Percentiles rank a stretch among this genome's conserved stretches.
Evolutionary conservation across 306 rosid species (phyloP).

Genomic region (Adenanthera pavonina): DNA sequence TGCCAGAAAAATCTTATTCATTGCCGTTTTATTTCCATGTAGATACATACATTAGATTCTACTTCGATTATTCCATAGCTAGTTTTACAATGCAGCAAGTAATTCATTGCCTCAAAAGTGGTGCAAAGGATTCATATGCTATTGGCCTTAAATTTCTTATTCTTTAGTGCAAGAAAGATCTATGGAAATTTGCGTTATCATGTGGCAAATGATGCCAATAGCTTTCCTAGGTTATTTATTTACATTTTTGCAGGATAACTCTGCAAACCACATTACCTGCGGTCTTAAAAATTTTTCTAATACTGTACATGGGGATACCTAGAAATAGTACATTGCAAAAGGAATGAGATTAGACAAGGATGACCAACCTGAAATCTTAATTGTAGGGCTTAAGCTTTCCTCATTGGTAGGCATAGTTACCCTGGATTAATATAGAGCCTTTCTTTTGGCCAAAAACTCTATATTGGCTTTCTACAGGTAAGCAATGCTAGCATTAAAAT

Average conservation of each 20-base stretch:
- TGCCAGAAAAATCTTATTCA: not conserved
- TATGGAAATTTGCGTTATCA: not conserved
- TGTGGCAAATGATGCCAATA: constrained; percentile 12
- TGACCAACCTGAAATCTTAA: constrained; percentile 19
- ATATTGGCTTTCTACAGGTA: not conserved
- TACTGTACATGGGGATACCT: not conserved
- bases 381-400: not conserved
- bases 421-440: not conserved
- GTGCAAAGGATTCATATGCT: constrained; percentile 27
- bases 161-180: not conserved
- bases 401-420: not conserved
- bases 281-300: not conserved
- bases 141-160: not conserved
- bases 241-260: constrained; percentile 12
- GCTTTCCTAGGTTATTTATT: constrained; percentile 3
- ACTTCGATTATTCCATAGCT: too few species aligned
- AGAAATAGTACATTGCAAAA: not conserved
- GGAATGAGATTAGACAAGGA: not conserved
- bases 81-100: constrained; percentile 9
- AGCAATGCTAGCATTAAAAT: not conserved
- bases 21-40: not conserved
- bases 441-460: not conserved
- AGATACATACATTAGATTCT: constrained; percentile 1
- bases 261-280: not conserved
- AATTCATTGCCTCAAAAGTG: constrained; percentile 18